phyloP scores from a whole-genome alignment of 192 early-diverging fungal genomes.

The Podila minutissima region DNA sequence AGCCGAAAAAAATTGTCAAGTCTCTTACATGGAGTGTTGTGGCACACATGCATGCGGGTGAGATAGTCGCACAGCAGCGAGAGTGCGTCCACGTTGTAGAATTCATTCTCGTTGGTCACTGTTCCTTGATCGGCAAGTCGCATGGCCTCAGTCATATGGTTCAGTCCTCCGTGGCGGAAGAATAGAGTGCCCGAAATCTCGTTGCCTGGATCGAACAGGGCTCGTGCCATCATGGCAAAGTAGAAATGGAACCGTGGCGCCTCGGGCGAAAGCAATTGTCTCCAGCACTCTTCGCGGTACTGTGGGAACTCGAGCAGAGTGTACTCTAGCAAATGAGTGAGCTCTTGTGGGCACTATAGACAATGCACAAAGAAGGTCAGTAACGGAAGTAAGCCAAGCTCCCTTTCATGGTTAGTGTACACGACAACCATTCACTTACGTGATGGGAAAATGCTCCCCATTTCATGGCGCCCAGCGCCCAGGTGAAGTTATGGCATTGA shows the following conservation, averaged over 20 bases:
- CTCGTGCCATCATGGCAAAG: conserved; percentile 32
- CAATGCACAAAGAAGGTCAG: not conserved
- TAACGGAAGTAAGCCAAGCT: not conserved
- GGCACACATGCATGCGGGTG: conserved; percentile 27
- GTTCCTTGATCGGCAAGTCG: conserved; percentile 1
- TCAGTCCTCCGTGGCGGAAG: conserved; percentile 20
- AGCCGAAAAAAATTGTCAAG: not conserved
- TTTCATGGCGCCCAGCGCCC: conserved; percentile 49
- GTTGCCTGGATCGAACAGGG: conserved; percentile 31
- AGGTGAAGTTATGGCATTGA: conserved; percentile 37
- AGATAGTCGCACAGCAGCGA: conserved; percentile 30
- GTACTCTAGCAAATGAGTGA: conserved; percentile 24
- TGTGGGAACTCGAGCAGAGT: conserved; percentile 13
- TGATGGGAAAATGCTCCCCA: conserved; percentile 45
- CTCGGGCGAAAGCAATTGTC: conserved; percentile 11
- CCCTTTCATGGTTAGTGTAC: too few relatives aligned
- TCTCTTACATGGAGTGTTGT: conserved; percentile 23
- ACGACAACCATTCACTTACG: conserved; percentile 4
- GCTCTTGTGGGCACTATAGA: conserved; percentile 33
- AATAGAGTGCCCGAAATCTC: conserved; percentile 20
- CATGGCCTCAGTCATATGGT: conserved; percentile 32
- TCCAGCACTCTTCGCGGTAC: conserved; percentile 40
- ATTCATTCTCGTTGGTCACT: conserved; percentile 26
- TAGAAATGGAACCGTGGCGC: not conserved
- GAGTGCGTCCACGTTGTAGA: conserved; percentile 29